A percentile compares a stretch with the other conserved stretches of the same genome.
Evolutionary conservation across 176 grass and related monocot species (phyloP).

Genomic region (Juncus inflexus): DNA sequence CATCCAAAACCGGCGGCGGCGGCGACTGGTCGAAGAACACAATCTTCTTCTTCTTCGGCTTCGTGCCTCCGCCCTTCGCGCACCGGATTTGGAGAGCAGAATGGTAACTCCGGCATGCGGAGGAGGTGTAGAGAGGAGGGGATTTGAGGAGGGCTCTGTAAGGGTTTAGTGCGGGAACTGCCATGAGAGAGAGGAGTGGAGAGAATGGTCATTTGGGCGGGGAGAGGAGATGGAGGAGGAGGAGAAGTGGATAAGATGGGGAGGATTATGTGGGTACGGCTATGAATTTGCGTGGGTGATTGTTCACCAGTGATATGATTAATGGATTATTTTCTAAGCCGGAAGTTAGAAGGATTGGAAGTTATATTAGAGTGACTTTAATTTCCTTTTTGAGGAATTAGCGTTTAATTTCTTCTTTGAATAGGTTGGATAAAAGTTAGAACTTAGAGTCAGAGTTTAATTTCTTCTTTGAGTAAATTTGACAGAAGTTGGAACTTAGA

Average conservation of each 20-base stretch:
- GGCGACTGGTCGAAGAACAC: constrained; percentile 75
- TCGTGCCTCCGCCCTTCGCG: constrained; percentile 4
- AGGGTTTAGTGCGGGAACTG: constrained; percentile 22
- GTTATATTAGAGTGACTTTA: too few species aligned
- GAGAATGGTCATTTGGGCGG: neutral
- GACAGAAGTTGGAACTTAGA: too few species aligned
- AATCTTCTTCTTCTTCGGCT: constrained; percentile 60
- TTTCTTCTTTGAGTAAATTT: too few species aligned
- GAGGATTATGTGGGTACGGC: neutral
- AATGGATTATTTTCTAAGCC: neutral
- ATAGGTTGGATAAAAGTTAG: too few species aligned
- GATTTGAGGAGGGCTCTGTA: constrained; percentile 9
- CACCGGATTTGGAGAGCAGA: constrained; percentile 11
- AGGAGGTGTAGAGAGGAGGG: neutral
- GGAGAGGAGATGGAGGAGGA: constrained; percentile 6
- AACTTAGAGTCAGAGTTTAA: too few species aligned
- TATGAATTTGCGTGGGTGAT: constrained; percentile 16
- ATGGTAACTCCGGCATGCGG: constrained; percentile 3
- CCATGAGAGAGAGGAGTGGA: constrained; percentile 6
- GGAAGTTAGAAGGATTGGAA: neutral
- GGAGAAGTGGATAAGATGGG: constrained; percentile 19
- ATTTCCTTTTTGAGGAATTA: too few species aligned
- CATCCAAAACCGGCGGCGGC: constrained; percentile 28
- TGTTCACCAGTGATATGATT: neutral
- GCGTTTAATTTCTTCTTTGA: too few species aligned